phyloP scores from a whole-genome alignment of 75 land plant genomes.

The Isoetes taiwanensis region DNA sequence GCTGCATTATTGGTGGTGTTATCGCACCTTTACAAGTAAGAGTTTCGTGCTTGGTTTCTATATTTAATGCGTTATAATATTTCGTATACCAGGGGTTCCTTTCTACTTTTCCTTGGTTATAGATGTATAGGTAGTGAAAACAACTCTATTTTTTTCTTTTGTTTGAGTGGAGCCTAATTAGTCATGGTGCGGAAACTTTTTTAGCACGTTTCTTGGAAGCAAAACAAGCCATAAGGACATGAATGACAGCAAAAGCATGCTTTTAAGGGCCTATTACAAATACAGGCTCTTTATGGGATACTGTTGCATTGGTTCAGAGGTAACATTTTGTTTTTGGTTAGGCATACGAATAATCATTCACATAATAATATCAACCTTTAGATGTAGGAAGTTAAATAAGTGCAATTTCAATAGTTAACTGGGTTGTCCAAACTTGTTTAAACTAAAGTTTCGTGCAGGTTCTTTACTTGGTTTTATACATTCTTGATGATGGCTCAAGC shows the following conservation, averaged over 20 bases:
- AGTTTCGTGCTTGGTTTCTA: too few species aligned
- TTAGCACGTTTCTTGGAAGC: conserved; percentile 80
- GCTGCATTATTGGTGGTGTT: conserved; percentile 86
- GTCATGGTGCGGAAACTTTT: too few species aligned
- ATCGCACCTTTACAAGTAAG: conserved; percentile 73
- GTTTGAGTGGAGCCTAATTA: too few species aligned
- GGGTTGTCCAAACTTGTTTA: too few species aligned
- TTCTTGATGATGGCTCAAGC: conserved; percentile 33
- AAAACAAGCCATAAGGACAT: conserved; percentile 97
- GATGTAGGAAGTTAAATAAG: too few species aligned
- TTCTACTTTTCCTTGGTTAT: conserved; percentile 71
- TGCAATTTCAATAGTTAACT: too few species aligned
- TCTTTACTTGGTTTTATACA: conserved; percentile 63
- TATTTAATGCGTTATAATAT: too few species aligned
- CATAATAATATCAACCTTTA: too few species aligned
- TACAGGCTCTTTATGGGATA: conserved; percentile 79
- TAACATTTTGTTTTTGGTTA: too few species aligned
- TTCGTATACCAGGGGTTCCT: conserved; percentile 58
- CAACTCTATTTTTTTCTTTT: background rate
- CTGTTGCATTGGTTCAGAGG: conserved; percentile 86
- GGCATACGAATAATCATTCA: too few species aligned
- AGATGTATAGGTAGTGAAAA: conserved; percentile 84
- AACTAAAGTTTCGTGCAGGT: conserved; percentile 35
- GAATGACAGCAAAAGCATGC: conserved; percentile 73
- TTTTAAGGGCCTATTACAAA: conserved; percentile 69